These are phyloP conservation scores for Tylopilus vinaceipallidus DNA, from an alignment of 768 basidiomycete species.

Conservation along the genomic window DNA sequence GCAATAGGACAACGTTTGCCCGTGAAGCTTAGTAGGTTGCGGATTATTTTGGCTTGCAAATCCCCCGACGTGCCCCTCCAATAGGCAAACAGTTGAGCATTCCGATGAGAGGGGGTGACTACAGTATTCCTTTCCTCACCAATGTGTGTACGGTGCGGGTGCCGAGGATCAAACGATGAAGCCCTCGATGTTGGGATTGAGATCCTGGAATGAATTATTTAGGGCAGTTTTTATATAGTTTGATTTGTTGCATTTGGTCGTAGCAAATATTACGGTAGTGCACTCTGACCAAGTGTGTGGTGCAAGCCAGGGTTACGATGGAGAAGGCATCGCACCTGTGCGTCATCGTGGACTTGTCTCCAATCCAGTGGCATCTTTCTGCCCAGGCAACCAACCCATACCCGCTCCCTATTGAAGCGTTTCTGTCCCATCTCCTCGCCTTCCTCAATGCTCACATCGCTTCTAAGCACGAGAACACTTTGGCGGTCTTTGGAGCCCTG, in stretches of 20 bases:
- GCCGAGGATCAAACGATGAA: too few relatives aligned
- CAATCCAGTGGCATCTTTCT: slow-evolving; percentile 81
- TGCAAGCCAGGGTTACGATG: slow-evolving; percentile 27
- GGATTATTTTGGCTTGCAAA: background rate
- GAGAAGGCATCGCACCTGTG: slow-evolving; percentile 66
- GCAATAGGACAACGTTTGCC: too few relatives aligned
- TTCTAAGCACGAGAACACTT: slow-evolving; percentile 83
- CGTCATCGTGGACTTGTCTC: slow-evolving; percentile 82
- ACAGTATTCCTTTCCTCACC: too few relatives aligned
- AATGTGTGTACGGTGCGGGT: too few relatives aligned
- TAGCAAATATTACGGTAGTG: too few relatives aligned
- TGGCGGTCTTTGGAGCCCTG: slow-evolving; percentile 89
- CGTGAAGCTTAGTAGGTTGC: too few relatives aligned
- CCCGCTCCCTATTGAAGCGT: slow-evolving; percentile 63
- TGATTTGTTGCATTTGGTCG: too few relatives aligned
- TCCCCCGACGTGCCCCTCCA: background rate
- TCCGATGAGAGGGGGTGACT: background rate
- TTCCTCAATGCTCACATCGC: slow-evolving; percentile 95
- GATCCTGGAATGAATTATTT: too few relatives aligned
- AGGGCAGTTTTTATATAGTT: too few relatives aligned
- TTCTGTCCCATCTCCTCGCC: slow-evolving; percentile 82
- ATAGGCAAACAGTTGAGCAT: too few relatives aligned
- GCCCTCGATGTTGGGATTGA: too few relatives aligned
- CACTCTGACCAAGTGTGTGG: too few relatives aligned
- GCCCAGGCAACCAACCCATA: slow-evolving; percentile 45